Evolutionary conservation across 2,329 filamentous ascomycete species (phyloP), one percentile per base, ranked within the genome.

Genomic region (Geosmithia putterillii): DNA sequence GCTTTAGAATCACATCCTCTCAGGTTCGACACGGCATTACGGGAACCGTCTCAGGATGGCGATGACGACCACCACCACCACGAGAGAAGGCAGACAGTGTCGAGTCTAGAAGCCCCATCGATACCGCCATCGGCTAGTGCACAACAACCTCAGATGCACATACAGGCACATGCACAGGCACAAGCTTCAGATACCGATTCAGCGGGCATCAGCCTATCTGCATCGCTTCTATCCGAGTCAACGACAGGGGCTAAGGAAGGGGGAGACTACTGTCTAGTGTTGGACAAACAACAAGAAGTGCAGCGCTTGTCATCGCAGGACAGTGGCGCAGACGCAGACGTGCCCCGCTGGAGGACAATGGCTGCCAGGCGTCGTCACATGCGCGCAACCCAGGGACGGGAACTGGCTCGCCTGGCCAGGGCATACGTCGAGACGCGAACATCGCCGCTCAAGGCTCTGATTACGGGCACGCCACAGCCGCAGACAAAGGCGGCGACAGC

Each of bases 11-110:
- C 43, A 25, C 39, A 45, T 17, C 43, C 43, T 9, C 7, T 40
- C 3, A 14, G 21, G 28, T 42, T 39, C 39, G 39, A 32, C 14
- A 21, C 15, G 39, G 22, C 14, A 38, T 40, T 62, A 61, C 59
- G 59, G 59, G 46, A 55, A 62, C 50, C 61, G 60, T 63, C 28
- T 12, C 28, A 12, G 28, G 28, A 32, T 14, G 10, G 15, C 6
- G 28, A 32, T 32, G 28, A 32, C 28, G 28, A 32, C 28, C 5
- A 32, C 10, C 28, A 32, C 10, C 28, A 32, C 28, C 10, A 32
- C 28, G 28, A 32, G 28, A 32, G 15, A n/a, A n/a, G n/a, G n/a
- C n/a, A n/a, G n/a, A n/a, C n/a, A n/a, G n/a, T n/a, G n/a, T n/a
- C n/a, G n/a, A n/a, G n/a, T n/a, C n/a, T n/a, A n/a, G n/a, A n/a